phyloP scores from a whole-genome alignment of 371 early-diverging fungal species.

The Mortierella sp. region DNA sequence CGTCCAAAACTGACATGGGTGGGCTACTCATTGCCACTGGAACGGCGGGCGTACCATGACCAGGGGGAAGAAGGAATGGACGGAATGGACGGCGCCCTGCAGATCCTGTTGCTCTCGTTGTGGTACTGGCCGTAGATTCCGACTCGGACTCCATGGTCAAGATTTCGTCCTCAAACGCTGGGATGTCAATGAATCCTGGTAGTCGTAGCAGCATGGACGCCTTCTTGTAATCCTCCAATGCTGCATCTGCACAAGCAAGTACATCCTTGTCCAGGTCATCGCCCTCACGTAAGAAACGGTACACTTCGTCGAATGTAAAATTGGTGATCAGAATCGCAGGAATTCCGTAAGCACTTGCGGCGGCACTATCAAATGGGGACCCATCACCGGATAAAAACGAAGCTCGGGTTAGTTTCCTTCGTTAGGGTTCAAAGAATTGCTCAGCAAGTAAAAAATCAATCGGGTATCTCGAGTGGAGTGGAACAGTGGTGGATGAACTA shows the following conservation, averaged over 20 bases:
- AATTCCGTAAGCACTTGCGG: slow-evolving; percentile 65
- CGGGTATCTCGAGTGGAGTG: too few relatives aligned
- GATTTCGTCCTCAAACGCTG: slow-evolving; percentile 64
- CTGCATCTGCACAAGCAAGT: slow-evolving; percentile 57
- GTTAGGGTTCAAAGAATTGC: not conserved
- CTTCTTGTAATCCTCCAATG: slow-evolving; percentile 66
- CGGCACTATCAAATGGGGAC: slow-evolving; percentile 57
- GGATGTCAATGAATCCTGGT: slow-evolving; percentile 77
- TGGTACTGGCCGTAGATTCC: too few relatives aligned
- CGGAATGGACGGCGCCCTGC: not conserved
- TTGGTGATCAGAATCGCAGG: slow-evolving; percentile 79
- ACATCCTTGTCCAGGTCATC: slow-evolving; percentile 66
- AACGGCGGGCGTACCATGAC: not conserved
- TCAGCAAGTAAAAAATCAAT: too few relatives aligned
- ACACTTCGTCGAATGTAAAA: slow-evolving; percentile 84
- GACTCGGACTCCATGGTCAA: slow-evolving; percentile 7
- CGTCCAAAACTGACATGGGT: slow-evolving; percentile 26
- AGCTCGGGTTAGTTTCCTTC: not conserved
- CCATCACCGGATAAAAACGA: not conserved
- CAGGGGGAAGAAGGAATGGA: not conserved
- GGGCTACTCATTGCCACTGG: slow-evolving; percentile 3
- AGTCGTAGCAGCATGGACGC: slow-evolving; percentile 73
- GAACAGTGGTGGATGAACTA: too few relatives aligned
- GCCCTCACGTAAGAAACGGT: slow-evolving; percentile 67
- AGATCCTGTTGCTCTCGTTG: too few relatives aligned